Evolutionary conservation across 208 protist genomes (phyloP).

Genomic region (Phytomonas sp.): DNA sequence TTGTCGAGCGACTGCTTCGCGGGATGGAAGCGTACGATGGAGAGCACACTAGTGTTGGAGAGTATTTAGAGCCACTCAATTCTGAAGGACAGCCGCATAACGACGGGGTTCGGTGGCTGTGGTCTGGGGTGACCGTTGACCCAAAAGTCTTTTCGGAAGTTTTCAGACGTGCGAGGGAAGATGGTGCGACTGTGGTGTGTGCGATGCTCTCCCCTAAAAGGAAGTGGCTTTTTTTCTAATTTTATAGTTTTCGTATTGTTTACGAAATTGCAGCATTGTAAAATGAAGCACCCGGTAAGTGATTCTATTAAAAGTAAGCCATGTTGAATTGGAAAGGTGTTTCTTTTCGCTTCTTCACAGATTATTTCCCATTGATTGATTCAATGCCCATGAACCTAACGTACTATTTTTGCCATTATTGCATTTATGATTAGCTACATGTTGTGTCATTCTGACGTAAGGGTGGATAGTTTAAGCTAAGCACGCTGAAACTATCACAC

Average conservation of each 20-base stretch:
- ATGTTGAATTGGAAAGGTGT: neutral
- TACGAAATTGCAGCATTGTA: neutral
- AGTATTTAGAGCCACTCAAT: neutral
- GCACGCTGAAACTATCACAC: neutral
- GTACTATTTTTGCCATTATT: neutral
- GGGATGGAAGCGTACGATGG: slow-evolving; percentile 10
- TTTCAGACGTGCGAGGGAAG: slow-evolving; percentile 43
- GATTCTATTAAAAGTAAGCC: neutral
- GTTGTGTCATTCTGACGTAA: neutral
- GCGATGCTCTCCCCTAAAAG: slow-evolving; percentile 36
- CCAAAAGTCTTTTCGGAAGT: slow-evolving; percentile 44
- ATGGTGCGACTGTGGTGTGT: slow-evolving; percentile 48
- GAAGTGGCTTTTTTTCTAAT: slow-evolving; percentile 66
- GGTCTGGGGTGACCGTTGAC: slow-evolving; percentile 29
- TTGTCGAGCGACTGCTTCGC: slow-evolving; percentile 8
- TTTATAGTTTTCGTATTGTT: neutral
- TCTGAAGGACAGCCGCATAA: neutral
- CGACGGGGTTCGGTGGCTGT: slow-evolving; percentile 7
- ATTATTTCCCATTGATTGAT: neutral
- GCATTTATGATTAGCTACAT: neutral
- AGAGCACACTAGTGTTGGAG: neutral
- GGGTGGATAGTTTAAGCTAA: neutral
- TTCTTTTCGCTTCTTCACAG: neutral
- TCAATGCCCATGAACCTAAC: neutral
- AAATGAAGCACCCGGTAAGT: neutral